A percentile compares a stretch with the other conserved stretches of the same genome.
Evolutionary conservation across 495 filamentous ascomycete genomes (phyloP).

Genomic region (Hyaloscypha bicolor): DNA sequence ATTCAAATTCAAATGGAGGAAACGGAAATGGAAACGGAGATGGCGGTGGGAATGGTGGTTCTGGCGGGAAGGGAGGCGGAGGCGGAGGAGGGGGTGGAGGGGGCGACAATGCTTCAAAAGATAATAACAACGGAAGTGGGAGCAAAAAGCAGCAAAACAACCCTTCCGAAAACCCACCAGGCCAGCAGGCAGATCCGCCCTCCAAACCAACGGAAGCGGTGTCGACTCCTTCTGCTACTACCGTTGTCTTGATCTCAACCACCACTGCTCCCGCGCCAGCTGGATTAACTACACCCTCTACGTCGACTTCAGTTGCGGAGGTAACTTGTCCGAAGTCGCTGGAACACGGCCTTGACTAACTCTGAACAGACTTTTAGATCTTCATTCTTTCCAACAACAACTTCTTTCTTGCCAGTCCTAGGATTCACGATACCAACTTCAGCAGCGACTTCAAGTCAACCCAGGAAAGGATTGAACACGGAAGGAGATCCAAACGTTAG

Average conservation of each 20-base stretch:
- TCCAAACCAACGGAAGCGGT: neutral
- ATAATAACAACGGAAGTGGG: neutral
- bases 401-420: neutral
- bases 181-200: neutral
- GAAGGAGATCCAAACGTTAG: conserved; percentile 11
- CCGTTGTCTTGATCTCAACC: conserved; percentile 9
- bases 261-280: neutral
- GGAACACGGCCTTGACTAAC: conserved; percentile 5
- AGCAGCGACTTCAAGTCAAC: conserved; percentile 18
- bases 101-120: neutral
- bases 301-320: neutral
- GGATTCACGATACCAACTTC: neutral
- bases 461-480: conserved; percentile 20
- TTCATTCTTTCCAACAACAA: conserved; percentile 12
- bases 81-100: conserved; percentile 17
- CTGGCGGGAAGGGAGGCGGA: conserved; percentile 9
- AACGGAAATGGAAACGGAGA: conserved; percentile 23
- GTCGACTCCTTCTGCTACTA: conserved; percentile 6
- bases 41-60: conserved; percentile 19
- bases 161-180: neutral
- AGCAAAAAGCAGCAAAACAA: neutral
- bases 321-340: neutral
- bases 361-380: conserved; percentile 11
- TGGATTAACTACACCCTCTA: neutral
- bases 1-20: conserved; percentile 13